Evolutionary conservation across 2,329 filamentous ascomycete genomes (phyloP), one percentile per base, ranked within the genome.

Genomic region (Fusarium chaquense): DNA sequence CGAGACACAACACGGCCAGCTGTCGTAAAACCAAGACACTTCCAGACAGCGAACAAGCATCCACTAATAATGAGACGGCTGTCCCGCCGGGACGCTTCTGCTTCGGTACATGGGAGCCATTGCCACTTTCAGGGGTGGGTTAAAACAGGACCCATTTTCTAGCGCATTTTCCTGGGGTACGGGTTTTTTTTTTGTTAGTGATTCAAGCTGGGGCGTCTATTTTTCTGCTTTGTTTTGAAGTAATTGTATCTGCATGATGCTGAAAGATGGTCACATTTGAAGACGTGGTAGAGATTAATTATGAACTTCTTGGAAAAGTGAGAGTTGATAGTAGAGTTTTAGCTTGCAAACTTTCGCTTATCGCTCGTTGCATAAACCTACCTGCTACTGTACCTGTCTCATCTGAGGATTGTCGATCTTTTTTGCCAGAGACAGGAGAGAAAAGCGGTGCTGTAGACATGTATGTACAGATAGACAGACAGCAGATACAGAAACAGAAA

Each of bases 111-210:
- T 56, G 54, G 51, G 59, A 56, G 35, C 41, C 41, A 59, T 73
- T 62, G 72, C 72, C 72, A 73, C 71, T 46, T 47, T 65, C 62
- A 65, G 56, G 58, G 64, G 65, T 58, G 62, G 53, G 46, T 59
- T 43, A 43, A 64, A 51, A 49, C 54, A 56, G 18, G 67, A 49
- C 69, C 71, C 67, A 59, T 73, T 73, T 68, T 69, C 64, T 74
- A 74, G 66, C 71, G 70, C 33, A 30, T 49, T 59, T 67, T 70
- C 51, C 68, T 68, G 62, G 68, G 70, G 59, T 64, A 62, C 49
- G 44, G 54, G 9, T 62, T 62, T 61, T 41, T n/a, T 63, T 58
- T 63, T 58, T 59, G 62, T 58, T 67, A 51, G 36, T 38, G 56
- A 45, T 20, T 64, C 32, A 32, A 45, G 15, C 32, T 56, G 18